Percentiles rank a stretch among this genome's conserved stretches.
Conservation (phyloP, 192 early-diverging fungal genomes). For the Phycomyces blakesleeanus region DNA sequence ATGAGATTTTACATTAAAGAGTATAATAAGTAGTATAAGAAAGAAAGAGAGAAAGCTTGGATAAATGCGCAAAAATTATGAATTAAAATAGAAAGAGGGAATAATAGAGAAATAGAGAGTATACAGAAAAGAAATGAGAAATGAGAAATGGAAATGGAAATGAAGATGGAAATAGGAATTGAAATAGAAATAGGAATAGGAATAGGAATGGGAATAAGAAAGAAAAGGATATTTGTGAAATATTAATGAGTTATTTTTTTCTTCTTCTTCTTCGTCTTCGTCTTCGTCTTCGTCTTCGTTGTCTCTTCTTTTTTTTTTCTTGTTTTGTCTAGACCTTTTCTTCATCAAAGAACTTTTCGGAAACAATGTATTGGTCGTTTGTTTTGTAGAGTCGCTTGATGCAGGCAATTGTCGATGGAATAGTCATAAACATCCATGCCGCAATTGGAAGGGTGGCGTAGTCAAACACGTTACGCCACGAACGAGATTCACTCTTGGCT, state of each 20-base stretch:
- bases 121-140: not conserved
- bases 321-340: slow-evolving; percentile 7
- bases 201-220: not conserved
- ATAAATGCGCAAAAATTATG: too few relatives aligned
- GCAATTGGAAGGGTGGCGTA: slow-evolving; percentile 42
- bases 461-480: slow-evolving; percentile 36
- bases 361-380: slow-evolving; percentile 39
- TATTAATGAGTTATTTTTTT: not conserved
- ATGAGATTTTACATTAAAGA: too few relatives aligned
- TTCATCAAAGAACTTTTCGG: slow-evolving; percentile 39
- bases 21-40: too few relatives aligned
- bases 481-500: slow-evolving; percentile 30
- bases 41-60: too few relatives aligned
- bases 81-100: not conserved
- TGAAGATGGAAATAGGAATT: not conserved
- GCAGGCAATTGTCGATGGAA: slow-evolving; percentile 43
- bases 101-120: not conserved
- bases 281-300: not conserved
- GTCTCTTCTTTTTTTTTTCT: not conserved
- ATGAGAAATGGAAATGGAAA: not conserved
- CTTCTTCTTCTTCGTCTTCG: not conserved
- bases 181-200: not conserved
- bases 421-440: slow-evolving; percentile 48
- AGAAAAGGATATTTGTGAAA: not conserved
- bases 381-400: slow-evolving; percentile 36